Base-by-base conservation (phyloP, 768 basidiomycete species). In the Trametes coccinea region DNA sequence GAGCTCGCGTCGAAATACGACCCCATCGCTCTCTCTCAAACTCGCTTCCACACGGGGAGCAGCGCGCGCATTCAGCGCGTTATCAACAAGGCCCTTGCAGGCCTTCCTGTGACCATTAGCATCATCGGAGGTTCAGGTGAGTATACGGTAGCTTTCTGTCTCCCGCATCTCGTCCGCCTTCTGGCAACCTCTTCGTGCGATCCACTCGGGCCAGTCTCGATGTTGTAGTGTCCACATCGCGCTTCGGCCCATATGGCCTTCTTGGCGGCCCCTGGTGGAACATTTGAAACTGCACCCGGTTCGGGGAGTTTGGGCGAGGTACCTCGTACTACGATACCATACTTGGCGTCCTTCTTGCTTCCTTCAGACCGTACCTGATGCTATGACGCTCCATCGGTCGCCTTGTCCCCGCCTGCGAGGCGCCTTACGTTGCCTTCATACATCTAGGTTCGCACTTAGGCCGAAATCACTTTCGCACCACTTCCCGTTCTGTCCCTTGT, bases 51-150 rank as follows among this genome's bases (percentile, higher is more conserved):
- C 72, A 68, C 85, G 0, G 95, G 95, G 1, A 94, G 88, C 57
- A 88, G 92, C 13, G 87, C 87, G 11, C 80, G 95, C 41, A 77
- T 96, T 4, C 94, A 95, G 72, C 80, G 89, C 33, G 85, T 96
- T 27, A 76, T 97, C 41, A 87, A 88, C 70, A 88, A 88, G 73
- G 95, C 93, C 1, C 77, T 97, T 66, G 80, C 88, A 5, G 95
- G 93, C 7, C 84, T 87, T 58, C 92, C 93, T 2, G 83, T 97
- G 13, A 95, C 93, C 7, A 93, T 97, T 68, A 92, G 90, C 72
- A 83, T 97, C 39, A 70, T 97, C 17, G 95, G 95, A 43, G 93
- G 94, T 60, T 95, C 93, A 63, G 80, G 94, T 95, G 69, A 71
- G 86, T 73, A 7, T n/a, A 10, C 4, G 7, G 16, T 37, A 37